Evolutionary conservation across 2,329 filamentous ascomycete genomes (phyloP).

Genomic region (Neofusicoccum ribis): DNA sequence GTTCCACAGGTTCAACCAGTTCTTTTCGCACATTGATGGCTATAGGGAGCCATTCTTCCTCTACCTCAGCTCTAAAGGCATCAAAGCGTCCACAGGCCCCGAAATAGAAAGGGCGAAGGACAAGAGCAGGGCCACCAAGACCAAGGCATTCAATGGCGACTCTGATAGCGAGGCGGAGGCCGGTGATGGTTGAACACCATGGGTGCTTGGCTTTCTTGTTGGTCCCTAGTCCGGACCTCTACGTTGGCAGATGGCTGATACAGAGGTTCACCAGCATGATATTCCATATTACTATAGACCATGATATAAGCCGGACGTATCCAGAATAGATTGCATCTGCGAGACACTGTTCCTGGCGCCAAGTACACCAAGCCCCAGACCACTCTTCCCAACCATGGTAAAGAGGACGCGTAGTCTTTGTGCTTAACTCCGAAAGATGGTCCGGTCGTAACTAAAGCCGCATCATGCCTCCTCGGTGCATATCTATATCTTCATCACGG

Average conservation of each 20-base stretch:
- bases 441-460: background rate
- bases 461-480: background rate
- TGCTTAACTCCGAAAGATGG: background rate
- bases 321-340: background rate
- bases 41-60: conserved; percentile 52
- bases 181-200: conserved; percentile 6
- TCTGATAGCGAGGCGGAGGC: conserved; percentile 13
- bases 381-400: background rate
- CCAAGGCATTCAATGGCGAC: conserved; percentile 7
- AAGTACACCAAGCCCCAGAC: background rate
- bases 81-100: conserved; percentile 40
- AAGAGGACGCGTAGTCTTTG: background rate
- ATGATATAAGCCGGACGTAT: background rate
- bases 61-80: conserved; percentile 51
- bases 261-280: background rate
- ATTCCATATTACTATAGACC: no score
- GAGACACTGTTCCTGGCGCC: background rate
- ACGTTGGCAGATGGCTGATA: background rate
- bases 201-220: background rate
- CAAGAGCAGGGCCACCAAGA: background rate
- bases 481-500: background rate
- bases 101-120: conserved; percentile 4
- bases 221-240: background rate
- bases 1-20: conserved; percentile 42
- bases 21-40: conserved; percentile 54